Evolutionary conservation across 345 rosid genomes (phyloP).

Genomic region (Bruguiera sexangula): DNA sequence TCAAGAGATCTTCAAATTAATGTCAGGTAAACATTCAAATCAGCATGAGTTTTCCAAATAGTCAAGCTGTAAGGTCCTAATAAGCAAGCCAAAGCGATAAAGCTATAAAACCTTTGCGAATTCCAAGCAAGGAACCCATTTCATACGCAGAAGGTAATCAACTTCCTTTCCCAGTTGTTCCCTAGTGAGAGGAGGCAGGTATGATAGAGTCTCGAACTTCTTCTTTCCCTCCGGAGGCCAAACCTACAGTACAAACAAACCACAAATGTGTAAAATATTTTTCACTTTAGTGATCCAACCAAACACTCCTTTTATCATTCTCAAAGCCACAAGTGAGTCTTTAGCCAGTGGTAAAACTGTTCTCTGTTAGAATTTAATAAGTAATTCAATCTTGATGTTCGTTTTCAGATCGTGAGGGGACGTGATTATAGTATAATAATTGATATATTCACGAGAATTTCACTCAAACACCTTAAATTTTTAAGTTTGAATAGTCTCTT

Average conservation of each 20-base stretch:
- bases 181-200: slow-evolving; percentile 38
- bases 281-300: background rate
- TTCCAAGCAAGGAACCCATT: slow-evolving; percentile 73
- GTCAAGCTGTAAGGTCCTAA: background rate
- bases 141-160: slow-evolving; percentile 48
- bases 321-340: too few relatives aligned
- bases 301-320: background rate
- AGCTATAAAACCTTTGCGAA: slow-evolving; percentile 35
- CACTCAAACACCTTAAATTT: too few relatives aligned
- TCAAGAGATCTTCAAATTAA: too few relatives aligned
- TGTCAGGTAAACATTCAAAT: too few relatives aligned
- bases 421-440: too few relatives aligned
- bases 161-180: slow-evolving; percentile 42
- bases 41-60: background rate
- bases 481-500: background rate
- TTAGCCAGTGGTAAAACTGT: too few relatives aligned
- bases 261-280: too few relatives aligned
- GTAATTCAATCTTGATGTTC: too few relatives aligned
- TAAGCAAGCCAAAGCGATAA: background rate
- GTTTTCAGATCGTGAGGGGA: too few relatives aligned
- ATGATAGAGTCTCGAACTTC: slow-evolving; percentile 43
- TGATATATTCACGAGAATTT: background rate
- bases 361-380: too few relatives aligned
- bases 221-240: slow-evolving; percentile 31
- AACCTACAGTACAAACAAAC: slow-evolving; percentile 5